A percentile compares a stretch with the other conserved stretches of the same genome.
Conservation (phyloP, 345 rosid genomes). For the Ceriops decandra region DNA sequence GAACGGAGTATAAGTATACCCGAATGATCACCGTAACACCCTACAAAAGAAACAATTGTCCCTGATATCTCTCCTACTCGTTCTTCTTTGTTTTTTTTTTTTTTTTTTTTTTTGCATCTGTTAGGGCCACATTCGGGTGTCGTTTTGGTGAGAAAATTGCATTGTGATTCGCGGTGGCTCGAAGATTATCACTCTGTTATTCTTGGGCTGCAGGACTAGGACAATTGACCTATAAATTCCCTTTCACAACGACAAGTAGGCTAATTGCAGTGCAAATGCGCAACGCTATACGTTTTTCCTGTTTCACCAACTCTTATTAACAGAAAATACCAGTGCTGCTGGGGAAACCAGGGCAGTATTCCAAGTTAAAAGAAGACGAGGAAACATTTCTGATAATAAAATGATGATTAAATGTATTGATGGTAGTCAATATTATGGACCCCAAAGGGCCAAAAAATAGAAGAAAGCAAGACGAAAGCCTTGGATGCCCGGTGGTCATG, state of each 20-base stretch:
- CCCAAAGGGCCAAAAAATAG: no score
- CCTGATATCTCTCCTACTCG: conserved; percentile 7
- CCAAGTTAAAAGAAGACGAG: no score
- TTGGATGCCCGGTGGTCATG: no score
- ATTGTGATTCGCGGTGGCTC: conserved; percentile 17
- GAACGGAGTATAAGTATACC: conserved; percentile 21
- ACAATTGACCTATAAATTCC: conserved; percentile 25
- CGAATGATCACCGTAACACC: conserved; percentile 32
- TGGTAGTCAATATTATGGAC: no score
- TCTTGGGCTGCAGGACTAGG: conserved; percentile 31
- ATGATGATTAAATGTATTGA: no score
- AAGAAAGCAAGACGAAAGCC: no score
- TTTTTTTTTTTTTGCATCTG: not conserved
- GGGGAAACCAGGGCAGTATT: no score
- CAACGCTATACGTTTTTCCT: no score
- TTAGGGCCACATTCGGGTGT: conserved; percentile 4
- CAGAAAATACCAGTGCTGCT: no score
- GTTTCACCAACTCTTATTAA: no score
- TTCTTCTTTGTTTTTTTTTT: not conserved
- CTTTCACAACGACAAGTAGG: not conserved
- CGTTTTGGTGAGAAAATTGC: conserved; percentile 4
- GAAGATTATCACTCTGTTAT: conserved; percentile 11
- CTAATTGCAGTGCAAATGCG: no score
- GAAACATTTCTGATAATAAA: no score
- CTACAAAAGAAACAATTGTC: conserved; percentile 21